A percentile compares a stretch with the other conserved stretches of the same genome.
These are phyloP conservation scores for Panellus pusillus DNA, from an alignment of 768 basidiomycete species.

Conservation along the genomic window DNA sequence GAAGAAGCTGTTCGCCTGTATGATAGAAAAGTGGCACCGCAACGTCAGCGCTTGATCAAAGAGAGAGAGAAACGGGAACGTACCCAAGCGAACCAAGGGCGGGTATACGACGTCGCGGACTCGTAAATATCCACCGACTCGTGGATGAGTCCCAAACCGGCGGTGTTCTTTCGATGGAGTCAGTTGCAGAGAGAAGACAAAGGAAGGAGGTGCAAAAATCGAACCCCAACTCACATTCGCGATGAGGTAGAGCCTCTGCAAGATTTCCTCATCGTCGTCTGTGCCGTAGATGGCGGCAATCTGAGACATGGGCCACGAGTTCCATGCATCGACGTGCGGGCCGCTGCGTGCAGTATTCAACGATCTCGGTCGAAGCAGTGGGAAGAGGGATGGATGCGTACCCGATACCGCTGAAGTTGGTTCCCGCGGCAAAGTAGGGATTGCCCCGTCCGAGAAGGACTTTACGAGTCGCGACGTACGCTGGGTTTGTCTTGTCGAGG, in stretches of 20 bases:
- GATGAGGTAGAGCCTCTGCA: too few species aligned
- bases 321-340: conserved; percentile 72
- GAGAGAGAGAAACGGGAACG: background rate
- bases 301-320: conserved; percentile 86
- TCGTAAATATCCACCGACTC: conserved; percentile 71
- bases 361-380: too few species aligned
- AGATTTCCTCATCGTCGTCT: too few species aligned
- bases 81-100: conserved; percentile 73
- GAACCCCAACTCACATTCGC: too few species aligned
- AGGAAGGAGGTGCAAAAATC: background rate
- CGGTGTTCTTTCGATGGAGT: conserved; percentile 56
- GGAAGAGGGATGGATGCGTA: too few species aligned
- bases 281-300: too few species aligned
- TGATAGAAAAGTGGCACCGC: too few species aligned
- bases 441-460: conserved; percentile 61
- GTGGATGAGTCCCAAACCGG: conserved; percentile 72
- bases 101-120: conserved; percentile 50
- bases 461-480: conserved; percentile 64
- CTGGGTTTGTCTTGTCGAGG: conserved; percentile 55
- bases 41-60: too few species aligned
- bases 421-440: conserved; percentile 68
- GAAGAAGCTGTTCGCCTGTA: conserved; percentile 49
- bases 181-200: too few species aligned
- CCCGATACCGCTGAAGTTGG: too few species aligned
- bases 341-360: too few species aligned